Evolutionary conservation across 1,284 basidiomycete genomes (phyloP).

Genomic region (Ceratobasidium sp.): DNA sequence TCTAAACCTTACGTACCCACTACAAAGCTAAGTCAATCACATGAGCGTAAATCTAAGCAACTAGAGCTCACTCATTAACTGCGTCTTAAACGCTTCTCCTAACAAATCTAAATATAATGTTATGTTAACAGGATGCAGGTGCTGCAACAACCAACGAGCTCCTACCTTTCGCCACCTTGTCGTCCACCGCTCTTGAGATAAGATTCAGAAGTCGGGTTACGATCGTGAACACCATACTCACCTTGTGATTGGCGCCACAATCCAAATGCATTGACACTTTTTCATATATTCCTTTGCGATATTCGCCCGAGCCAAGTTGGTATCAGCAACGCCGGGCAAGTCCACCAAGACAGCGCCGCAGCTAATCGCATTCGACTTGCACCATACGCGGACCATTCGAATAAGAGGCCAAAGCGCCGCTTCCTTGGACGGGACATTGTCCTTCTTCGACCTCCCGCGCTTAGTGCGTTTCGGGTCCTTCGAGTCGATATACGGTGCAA

Average conservation of each 20-base stretch:
- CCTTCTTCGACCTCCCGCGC: slow-evolving; percentile 48
- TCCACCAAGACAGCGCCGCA: slow-evolving; percentile 66
- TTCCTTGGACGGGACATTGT: not conserved
- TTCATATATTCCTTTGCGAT: slow-evolving; percentile 69
- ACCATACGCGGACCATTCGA: slow-evolving; percentile 64
- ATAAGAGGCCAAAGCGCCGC: slow-evolving; percentile 65
- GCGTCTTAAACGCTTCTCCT: slow-evolving; percentile 66
- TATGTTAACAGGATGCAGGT: not conserved
- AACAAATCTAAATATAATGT: slow-evolving; percentile 55
- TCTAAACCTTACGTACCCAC: slow-evolving; percentile 47
- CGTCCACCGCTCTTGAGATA: slow-evolving; percentile 62
- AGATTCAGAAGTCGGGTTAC: slow-evolving; percentile 58
- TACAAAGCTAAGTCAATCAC: slow-evolving; percentile 32
- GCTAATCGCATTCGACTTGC: slow-evolving; percentile 57
- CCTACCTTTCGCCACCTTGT: slow-evolving; percentile 63
- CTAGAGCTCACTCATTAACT: slow-evolving; percentile 62
- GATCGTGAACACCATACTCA: slow-evolving; percentile 47
- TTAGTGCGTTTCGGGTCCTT: slow-evolving; percentile 62
- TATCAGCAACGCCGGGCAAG: slow-evolving; percentile 67
- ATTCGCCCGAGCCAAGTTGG: slow-evolving; percentile 62
- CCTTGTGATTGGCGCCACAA: slow-evolving; percentile 11
- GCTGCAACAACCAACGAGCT: slow-evolving; percentile 9
- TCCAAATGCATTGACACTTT: slow-evolving; percentile 54
- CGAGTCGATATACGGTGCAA: slow-evolving; percentile 68
- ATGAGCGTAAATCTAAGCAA: slow-evolving; percentile 13